Conservation (phyloP, 2,329 filamentous ascomycete species). For the Trichophyton schoenleinii region DNA sequence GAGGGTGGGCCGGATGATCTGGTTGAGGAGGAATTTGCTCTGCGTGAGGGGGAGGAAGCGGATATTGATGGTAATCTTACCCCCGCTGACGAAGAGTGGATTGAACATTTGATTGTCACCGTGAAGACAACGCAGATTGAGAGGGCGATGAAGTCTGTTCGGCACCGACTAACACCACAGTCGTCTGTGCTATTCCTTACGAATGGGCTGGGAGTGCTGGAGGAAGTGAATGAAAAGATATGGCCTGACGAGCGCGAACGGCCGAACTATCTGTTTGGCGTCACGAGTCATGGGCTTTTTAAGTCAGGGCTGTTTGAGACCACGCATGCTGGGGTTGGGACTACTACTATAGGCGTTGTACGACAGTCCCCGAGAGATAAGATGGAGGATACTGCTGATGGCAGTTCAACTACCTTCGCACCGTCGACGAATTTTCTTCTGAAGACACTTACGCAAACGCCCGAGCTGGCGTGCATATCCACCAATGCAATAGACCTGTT, state of each 20-base stretch:
- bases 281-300: slow-evolving; percentile 48
- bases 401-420: slow-evolving; percentile 7
- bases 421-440: slow-evolving; percentile 48
- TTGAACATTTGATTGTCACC: slow-evolving; percentile 64
- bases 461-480: slow-evolving; percentile 48
- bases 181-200: slow-evolving; percentile 67
- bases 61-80: not conserved
- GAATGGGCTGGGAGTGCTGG: slow-evolving; percentile 73
- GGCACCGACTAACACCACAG: slow-evolving; percentile 51
- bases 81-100: slow-evolving; percentile 35
- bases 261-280: slow-evolving; percentile 65
- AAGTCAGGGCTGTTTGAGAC: slow-evolving; percentile 39
- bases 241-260: slow-evolving; percentile 54
- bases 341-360: slow-evolving; percentile 44
- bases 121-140: slow-evolving; percentile 61
- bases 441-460: slow-evolving; percentile 49
- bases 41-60: slow-evolving; percentile 7
- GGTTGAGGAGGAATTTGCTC: not conserved
- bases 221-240: slow-evolving; percentile 57
- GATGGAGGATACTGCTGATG: not conserved
- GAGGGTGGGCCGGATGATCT: not conserved
- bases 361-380: slow-evolving; percentile 12
- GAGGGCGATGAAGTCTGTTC: slow-evolving; percentile 52
- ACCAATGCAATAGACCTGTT: slow-evolving; percentile 52
- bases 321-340: slow-evolving; percentile 47